Evolutionary conservation across 805 yeast species (phyloP).

Genomic region (Jamesozyma spencerorum): DNA sequence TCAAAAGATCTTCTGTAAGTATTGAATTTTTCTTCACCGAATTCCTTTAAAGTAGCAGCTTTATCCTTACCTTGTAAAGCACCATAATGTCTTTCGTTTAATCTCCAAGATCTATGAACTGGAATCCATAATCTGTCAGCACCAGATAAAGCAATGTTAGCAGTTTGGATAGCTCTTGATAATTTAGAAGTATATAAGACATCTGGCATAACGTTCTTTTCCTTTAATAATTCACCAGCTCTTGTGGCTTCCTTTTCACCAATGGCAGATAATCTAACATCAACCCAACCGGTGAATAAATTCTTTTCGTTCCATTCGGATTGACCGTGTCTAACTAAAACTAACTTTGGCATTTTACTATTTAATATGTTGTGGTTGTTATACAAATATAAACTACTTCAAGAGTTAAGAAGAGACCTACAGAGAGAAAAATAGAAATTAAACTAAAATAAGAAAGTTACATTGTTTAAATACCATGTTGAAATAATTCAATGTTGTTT

Average conservation of each 20-base stretch:
- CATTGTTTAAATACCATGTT: background rate
- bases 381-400: too few relatives aligned
- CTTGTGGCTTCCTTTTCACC: slow-evolving; percentile 87
- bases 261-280: slow-evolving; percentile 70
- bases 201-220: slow-evolving; percentile 78
- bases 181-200: slow-evolving; percentile 83
- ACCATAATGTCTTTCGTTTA: slow-evolving; percentile 98
- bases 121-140: slow-evolving; percentile 90
- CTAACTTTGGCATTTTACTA: slow-evolving; percentile 51
- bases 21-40: slow-evolving; percentile 89
- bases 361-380: background rate
- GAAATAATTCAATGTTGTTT: too few relatives aligned
- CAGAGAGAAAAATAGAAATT: background rate
- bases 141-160: slow-evolving; percentile 80
- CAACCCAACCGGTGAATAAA: slow-evolving; percentile 99
- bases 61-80: slow-evolving; percentile 97
- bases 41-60: slow-evolving; percentile 80
- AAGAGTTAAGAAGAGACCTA: background rate
- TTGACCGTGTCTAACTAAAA: slow-evolving; percentile 97
- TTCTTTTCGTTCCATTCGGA: slow-evolving; percentile 98
- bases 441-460: background rate
- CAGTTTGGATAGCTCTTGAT: slow-evolving; percentile 94
- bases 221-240: slow-evolving; percentile 88
- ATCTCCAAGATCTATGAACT: slow-evolving; percentile 92
- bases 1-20: slow-evolving; percentile 97